phyloP scores from a whole-genome alignment of 257 asterid species.

The Echium plantagineum region DNA sequence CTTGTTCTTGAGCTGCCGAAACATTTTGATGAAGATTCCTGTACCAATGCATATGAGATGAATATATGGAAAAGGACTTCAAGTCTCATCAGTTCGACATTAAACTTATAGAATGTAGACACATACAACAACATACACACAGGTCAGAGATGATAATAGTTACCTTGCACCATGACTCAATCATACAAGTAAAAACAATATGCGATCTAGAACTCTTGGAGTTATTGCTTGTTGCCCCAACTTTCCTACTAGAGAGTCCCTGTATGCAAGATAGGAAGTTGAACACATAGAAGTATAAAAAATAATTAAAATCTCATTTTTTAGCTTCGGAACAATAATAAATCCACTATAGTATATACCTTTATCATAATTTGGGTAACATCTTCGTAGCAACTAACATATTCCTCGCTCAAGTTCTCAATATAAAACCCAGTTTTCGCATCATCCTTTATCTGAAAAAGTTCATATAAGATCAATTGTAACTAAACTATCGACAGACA shows the following conservation, averaged over 20 bases:
- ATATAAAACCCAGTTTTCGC: conserved; percentile 73
- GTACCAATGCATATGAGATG: conserved; percentile 11
- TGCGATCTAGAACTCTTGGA: conserved; percentile 98
- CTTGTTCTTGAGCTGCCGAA: conserved; percentile 88
- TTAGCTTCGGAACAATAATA: neutral
- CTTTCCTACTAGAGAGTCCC: conserved; percentile 87
- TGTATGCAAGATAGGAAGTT: conserved; percentile 16
- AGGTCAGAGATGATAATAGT: neutral
- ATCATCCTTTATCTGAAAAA: conserved; percentile 69
- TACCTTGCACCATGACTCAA: conserved; percentile 99
- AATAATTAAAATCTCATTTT: neutral
- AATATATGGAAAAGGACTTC: neutral
- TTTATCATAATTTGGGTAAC: conserved; percentile 73
- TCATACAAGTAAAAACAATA: conserved; percentile 67
- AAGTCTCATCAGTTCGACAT: neutral
- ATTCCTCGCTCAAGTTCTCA: conserved; percentile 85
- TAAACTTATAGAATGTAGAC: neutral
- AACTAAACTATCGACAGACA: neutral
- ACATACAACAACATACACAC: neutral
- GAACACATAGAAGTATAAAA: neutral
- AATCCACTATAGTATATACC: conserved; percentile 23
- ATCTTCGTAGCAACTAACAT: conserved; percentile 71
- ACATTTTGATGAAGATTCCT: conserved; percentile 87
- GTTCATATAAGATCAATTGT: neutral
- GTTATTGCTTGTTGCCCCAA: conserved; percentile 77